Evolutionary conservation across 768 basidiomycete genomes (phyloP), one percentile per base, ranked within the genome.

Genomic region (Amanita rimosa): DNA sequence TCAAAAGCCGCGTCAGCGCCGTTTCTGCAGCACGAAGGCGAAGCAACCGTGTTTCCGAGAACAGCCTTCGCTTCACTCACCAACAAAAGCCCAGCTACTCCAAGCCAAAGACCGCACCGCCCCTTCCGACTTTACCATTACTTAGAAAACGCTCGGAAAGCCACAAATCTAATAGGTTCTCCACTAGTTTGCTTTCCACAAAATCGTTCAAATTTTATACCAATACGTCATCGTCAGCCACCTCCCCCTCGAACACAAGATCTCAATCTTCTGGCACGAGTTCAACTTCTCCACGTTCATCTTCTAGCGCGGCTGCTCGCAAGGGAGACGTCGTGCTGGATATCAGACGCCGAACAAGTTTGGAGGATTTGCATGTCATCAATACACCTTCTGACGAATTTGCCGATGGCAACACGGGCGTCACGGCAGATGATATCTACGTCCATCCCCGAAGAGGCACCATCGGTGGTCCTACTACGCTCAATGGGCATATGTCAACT

Each of bases 1-100:
- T 52, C 13, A 64, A 60, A 46, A 72, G 71, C 49, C 64, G 67
- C 29, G 57, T 67, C 11, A 68, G 69, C 33, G 69, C 73, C 6
- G 70, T 89, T 2, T 72, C 73, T 4, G 80, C 86, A 4, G 86
- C 87, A 1, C 75, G 76, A 50, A 74, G 67, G 50, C 74, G 85
- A 35, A 84, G 81, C 59, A 67, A 70, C 37, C 71, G 82, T 1
- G 70, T 76, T 6, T 85, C 83, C 4, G 77, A 81, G 54, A 73
- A 77, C 19, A 85, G 82, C 57, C 64, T 89, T 6, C 76, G 85
- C 1, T 65, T 86, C 80, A 77, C 44, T 69, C 43, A 24, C 22
- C 43, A 50, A 11, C 49, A 27, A 8, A 50, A 50, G 34, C 14
- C 24, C 13, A 44, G 29, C 11, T 6, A n/a, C 17, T 6, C 48